A percentile compares a stretch with the other conserved stretches of the same genome.
Conservation (phyloP, 1,139 yeast species). For the Suhomyces kunorum region DNA sequence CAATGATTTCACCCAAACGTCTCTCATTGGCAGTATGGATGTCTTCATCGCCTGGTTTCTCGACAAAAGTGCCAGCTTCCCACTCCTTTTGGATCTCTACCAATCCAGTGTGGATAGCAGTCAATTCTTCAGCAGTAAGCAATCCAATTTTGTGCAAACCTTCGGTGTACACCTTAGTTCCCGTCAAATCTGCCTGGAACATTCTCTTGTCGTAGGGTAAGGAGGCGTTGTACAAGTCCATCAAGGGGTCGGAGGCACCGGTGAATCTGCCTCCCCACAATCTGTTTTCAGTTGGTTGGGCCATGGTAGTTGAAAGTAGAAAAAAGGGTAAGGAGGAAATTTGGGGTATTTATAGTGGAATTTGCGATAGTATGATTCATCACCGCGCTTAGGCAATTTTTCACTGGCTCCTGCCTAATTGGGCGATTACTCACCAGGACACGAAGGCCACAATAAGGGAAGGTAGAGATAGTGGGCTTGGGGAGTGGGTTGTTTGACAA, state of each 20-base stretch:
- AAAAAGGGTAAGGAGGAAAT: conserved; percentile 2
- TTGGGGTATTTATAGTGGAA: conserved; percentile 11
- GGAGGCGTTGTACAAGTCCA: conserved; percentile 96
- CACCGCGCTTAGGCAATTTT: conserved; percentile 37
- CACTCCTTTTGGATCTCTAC: conserved; percentile 74
- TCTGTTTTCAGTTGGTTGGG: conserved; percentile 57
- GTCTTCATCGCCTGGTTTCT: conserved; percentile 93
- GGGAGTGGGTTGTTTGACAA: too few species aligned
- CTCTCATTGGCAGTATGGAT: conserved; percentile 99
- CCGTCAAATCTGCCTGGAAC: conserved; percentile 92
- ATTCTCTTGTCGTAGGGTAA: conserved; percentile 92
- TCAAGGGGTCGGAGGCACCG: conserved; percentile 93
- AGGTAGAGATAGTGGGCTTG: too few species aligned
- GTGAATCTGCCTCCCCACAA: conserved; percentile 99
- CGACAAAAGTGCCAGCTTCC: conserved; percentile 71
- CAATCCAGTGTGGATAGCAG: conserved; percentile 80
- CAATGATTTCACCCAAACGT: conserved; percentile 93
- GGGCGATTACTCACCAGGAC: conserved; percentile 15
- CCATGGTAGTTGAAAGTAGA: conserved; percentile 17
- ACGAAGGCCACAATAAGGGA: too few species aligned
- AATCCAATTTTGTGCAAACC: conserved; percentile 82
- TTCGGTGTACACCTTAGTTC: conserved; percentile 88
- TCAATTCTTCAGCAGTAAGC: conserved; percentile 67
- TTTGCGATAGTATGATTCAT: conserved; percentile 22
- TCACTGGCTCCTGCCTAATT: conserved; percentile 23